Conservation (phyloP, 2,329 filamentous ascomycete species). For the Penicillium hesseltinei region DNA sequence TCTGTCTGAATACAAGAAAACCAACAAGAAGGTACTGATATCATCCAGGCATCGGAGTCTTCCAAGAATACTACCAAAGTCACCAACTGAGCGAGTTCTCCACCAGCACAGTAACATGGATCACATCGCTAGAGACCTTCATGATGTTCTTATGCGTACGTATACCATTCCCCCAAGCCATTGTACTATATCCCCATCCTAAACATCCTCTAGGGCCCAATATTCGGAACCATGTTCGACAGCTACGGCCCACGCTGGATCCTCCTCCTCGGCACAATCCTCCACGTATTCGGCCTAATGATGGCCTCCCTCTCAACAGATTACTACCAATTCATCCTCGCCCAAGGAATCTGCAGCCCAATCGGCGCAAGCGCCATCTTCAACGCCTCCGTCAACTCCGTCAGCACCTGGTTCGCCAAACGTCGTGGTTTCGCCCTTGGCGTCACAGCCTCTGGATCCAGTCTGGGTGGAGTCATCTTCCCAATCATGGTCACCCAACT, state of each 20-base stretch:
- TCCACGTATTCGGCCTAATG: slow-evolving; percentile 60
- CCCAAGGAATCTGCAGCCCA: slow-evolving; percentile 55
- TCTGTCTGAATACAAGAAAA: background rate
- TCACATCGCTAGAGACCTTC: slow-evolving; percentile 49
- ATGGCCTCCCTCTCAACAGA: slow-evolving; percentile 55
- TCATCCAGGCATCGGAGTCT: slow-evolving; percentile 27
- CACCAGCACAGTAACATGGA: slow-evolving; percentile 60
- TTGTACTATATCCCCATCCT: background rate
- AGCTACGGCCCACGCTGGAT: slow-evolving; percentile 60
- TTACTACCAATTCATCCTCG: slow-evolving; percentile 58
- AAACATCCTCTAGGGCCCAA: slow-evolving; percentile 45
- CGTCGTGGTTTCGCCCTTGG: slow-evolving; percentile 55
- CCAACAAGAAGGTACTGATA: background rate
- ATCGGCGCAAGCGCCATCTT: slow-evolving; percentile 53
- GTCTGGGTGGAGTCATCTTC: slow-evolving; percentile 59
- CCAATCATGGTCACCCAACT: slow-evolving; percentile 61
- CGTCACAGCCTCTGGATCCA: slow-evolving; percentile 54
- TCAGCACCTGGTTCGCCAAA: slow-evolving; percentile 54
- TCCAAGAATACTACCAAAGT: slow-evolving; percentile 57
- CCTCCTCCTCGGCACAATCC: slow-evolving; percentile 49
- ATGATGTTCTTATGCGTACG: slow-evolving; percentile 28
- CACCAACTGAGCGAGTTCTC: slow-evolving; percentile 51
- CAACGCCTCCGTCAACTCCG: slow-evolving; percentile 40
- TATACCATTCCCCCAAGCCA: background rate
- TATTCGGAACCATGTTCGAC: slow-evolving; percentile 65